Evolutionary conservation across 306 rosid species (phyloP).

Genomic region (Oemleria cerasiformis): DNA sequence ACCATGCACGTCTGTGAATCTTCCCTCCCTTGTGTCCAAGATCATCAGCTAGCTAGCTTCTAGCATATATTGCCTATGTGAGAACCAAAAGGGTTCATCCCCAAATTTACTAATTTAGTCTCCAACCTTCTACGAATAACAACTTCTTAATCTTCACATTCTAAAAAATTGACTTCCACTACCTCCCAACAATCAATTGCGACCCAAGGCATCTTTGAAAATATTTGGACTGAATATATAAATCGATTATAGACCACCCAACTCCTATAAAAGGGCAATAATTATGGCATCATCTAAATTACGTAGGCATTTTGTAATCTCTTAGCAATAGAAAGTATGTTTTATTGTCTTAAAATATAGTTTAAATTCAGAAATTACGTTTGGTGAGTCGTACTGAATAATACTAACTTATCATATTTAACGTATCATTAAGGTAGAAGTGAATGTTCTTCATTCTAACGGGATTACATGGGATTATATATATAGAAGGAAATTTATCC

Average conservation of each 20-base stretch:
- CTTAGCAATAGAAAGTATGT: neutral
- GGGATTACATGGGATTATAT: too few relatives aligned
- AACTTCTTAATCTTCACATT: too few relatives aligned
- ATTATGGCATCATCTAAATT: neutral
- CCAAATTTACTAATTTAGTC: neutral
- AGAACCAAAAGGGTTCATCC: neutral
- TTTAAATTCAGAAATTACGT: too few relatives aligned
- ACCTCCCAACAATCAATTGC: slow-evolving; percentile 24
- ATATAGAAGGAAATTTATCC: too few relatives aligned
- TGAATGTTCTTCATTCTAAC: too few relatives aligned
- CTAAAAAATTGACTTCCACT: slow-evolving; percentile 18
- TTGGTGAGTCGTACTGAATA: too few relatives aligned
- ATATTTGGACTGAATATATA: neutral
- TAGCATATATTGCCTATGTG: neutral
- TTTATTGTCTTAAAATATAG: neutral
- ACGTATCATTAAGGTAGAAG: too few relatives aligned
- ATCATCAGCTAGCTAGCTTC: slow-evolving; percentile 1
- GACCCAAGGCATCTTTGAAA: slow-evolving; percentile 46
- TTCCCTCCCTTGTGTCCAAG: slow-evolving; percentile 17
- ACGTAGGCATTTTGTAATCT: neutral
- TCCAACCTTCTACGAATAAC: neutral
- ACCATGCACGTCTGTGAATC: slow-evolving; percentile 10
- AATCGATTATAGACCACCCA: slow-evolving; percentile 1
- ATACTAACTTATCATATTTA: too few relatives aligned
- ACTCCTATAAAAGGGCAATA: neutral